phyloP scores from a whole-genome alignment of 331 rosid genomes.

The Acacia concinna region DNA sequence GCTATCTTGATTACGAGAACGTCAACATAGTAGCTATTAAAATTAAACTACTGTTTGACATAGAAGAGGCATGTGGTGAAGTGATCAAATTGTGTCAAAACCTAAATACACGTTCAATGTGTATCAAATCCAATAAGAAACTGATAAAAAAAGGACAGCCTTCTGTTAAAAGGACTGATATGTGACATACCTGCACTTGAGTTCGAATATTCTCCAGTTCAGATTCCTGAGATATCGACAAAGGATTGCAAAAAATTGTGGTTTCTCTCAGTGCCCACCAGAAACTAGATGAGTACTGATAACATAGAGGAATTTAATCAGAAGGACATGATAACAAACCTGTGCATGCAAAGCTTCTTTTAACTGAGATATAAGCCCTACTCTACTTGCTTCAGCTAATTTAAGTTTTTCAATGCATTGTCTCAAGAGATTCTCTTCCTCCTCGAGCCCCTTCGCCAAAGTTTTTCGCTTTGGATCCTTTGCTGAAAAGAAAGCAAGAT shows the following conservation, averaged over 20 bases:
- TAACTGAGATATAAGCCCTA: constrained; percentile 75
- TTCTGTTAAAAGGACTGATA: constrained; percentile 6
- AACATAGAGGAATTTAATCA: constrained; percentile 4
- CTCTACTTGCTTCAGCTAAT: constrained; percentile 72
- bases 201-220: constrained; percentile 81
- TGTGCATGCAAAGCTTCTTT: constrained; percentile 82
- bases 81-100: constrained; percentile 26
- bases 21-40: constrained; percentile 3
- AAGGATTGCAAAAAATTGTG: constrained; percentile 18
- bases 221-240: constrained; percentile 61
- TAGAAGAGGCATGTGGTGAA: constrained; percentile 6
- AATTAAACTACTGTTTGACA: constrained; percentile 8
- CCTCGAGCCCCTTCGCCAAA: constrained; percentile 71
- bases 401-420: constrained; percentile 75
- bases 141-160: constrained; percentile 15
- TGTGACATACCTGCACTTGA: constrained; percentile 79
- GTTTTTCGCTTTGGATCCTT: constrained; percentile 79
- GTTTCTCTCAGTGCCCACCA: constrained; percentile 12
- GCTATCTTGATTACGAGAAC: constrained; percentile 7
- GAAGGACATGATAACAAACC: constrained; percentile 41
- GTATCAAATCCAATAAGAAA: constrained; percentile 24
- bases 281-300: background rate
- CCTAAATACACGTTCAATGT: constrained; percentile 9
- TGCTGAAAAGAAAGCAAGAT: constrained; percentile 54
- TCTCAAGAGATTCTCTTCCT: constrained; percentile 70